Evolutionary conservation across 2,329 filamentous ascomycete species (phyloP).

Genomic region (Aspergillus fructus): DNA sequence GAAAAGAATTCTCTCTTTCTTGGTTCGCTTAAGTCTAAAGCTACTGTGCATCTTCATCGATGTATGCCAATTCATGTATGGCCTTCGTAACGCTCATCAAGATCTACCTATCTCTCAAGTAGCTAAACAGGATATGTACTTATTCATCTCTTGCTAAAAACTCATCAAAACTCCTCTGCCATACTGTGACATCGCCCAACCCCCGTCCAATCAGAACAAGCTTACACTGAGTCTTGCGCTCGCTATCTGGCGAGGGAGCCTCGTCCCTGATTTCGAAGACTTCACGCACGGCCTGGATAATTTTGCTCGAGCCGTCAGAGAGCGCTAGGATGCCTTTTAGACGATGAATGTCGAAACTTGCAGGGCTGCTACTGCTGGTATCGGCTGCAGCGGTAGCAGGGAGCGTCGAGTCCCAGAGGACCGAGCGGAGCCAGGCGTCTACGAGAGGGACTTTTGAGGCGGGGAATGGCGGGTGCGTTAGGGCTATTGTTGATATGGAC

Average conservation of each 20-base stretch:
- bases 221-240: slow-evolving; percentile 36
- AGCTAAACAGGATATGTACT: not conserved
- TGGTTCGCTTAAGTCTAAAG: not conserved
- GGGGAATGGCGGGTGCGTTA: slow-evolving; percentile 64
- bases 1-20: slow-evolving; percentile 12
- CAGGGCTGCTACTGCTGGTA: not conserved
- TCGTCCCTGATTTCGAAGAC: slow-evolving; percentile 85
- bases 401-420: slow-evolving; percentile 71
- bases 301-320: slow-evolving; percentile 63
- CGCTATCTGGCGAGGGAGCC: slow-evolving; percentile 19
- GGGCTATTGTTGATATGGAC: slow-evolving; percentile 75
- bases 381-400: slow-evolving; percentile 16
- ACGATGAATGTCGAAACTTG: slow-evolving; percentile 76
- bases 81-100: not conserved
- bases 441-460: slow-evolving; percentile 60
- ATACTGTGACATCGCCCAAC: slow-evolving; percentile 34
- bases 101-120: not conserved
- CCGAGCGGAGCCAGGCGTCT: slow-evolving; percentile 76
- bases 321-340: slow-evolving; percentile 77
- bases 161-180: slow-evolving; percentile 36
- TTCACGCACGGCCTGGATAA: slow-evolving; percentile 89
- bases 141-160: slow-evolving; percentile 21
- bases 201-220: slow-evolving; percentile 50
- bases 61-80: not conserved
- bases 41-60: not conserved